Evolutionary conservation across 225 moss, liverwort and hornwort species (phyloP).

Genomic region (Rhytidiadelphus loreus): DNA sequence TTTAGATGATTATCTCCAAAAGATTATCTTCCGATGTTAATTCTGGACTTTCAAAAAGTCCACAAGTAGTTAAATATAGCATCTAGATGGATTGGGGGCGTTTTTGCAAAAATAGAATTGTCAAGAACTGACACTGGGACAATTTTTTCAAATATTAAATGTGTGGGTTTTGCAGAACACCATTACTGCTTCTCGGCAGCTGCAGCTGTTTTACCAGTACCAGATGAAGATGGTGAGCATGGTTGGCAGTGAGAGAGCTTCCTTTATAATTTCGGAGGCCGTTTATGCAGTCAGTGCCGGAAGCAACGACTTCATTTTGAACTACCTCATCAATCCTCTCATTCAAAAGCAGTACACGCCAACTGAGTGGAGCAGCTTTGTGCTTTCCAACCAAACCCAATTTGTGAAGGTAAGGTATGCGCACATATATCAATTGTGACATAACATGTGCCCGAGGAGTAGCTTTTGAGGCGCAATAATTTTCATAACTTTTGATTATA

Average conservation of each 20-base stretch:
- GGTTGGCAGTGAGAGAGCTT: conserved; percentile 10
- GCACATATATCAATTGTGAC: too few relatives aligned
- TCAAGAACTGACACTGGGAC: fast-evolving
- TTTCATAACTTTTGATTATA: too few relatives aligned
- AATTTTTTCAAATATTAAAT: background rate
- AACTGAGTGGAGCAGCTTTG: background rate
- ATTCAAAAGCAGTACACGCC: background rate
- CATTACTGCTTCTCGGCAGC: conserved; percentile 11
- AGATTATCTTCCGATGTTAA: too few relatives aligned
- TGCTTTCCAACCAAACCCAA: conserved; percentile 12
- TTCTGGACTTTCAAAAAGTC: too few relatives aligned
- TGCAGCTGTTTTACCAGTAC: conserved; percentile 21
- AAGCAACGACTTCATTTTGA: conserved; percentile 23
- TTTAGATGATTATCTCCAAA: too few relatives aligned
- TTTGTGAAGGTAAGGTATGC: conserved; percentile 7
- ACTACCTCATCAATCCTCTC: conserved; percentile 4
- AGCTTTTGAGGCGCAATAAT: too few relatives aligned
- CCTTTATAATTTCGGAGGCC: conserved; percentile 3
- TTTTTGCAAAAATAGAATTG: too few relatives aligned
- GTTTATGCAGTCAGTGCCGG: conserved; percentile 7
- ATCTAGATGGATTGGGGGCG: too few relatives aligned
- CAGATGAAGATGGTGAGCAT: conserved; percentile 11
- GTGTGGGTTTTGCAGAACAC: conserved; percentile 14
- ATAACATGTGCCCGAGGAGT: too few relatives aligned
- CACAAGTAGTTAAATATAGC: too few relatives aligned